These are phyloP conservation scores for Zalerion maritima DNA, from an alignment of 495 filamentous ascomycete species.

Conservation along the genomic window DNA sequence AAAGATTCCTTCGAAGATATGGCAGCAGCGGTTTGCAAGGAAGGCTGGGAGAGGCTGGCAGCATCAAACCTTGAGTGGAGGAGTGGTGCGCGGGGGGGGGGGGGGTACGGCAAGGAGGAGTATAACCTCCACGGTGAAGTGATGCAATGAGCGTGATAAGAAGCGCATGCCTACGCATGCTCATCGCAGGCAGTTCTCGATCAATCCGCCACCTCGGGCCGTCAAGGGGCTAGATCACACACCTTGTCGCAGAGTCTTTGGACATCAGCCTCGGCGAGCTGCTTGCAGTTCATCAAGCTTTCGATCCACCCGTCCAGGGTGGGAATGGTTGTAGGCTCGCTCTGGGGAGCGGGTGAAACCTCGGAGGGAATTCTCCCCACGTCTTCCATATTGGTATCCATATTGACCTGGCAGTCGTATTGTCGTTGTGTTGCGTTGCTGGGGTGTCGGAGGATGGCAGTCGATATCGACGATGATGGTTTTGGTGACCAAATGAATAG, in stretches of 20 bases:
- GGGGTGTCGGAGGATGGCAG: neutral
- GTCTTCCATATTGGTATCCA: constrained; percentile 99
- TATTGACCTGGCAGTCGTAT: constrained; percentile 20
- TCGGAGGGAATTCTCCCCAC: constrained; percentile 78
- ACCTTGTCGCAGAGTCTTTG: constrained; percentile 96
- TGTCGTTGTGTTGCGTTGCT: constrained; percentile 3
- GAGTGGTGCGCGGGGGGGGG: too few relatives aligned
- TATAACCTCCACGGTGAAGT: too few relatives aligned
- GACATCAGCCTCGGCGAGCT: constrained; percentile 86
- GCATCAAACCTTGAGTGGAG: too few relatives aligned
- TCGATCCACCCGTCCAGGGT: constrained; percentile 98
- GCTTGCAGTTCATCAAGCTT: constrained; percentile 96
- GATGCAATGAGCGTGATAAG: too few relatives aligned
- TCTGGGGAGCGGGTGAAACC: constrained; percentile 52
- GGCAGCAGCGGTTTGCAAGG: neutral
- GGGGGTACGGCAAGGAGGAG: too few relatives aligned
- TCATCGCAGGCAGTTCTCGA: too few relatives aligned
- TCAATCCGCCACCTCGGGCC: too few relatives aligned
- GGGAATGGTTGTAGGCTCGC: constrained; percentile 77
- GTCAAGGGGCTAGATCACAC: too few relatives aligned
- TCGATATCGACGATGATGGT: neutral
- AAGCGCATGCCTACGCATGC: too few relatives aligned
- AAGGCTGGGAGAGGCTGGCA: too few relatives aligned
- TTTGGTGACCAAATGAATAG: neutral
- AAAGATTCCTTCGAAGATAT: neutral